Conservation (phyloP, 495 filamentous ascomycete species). For the Penicillium fimorum region DNA sequence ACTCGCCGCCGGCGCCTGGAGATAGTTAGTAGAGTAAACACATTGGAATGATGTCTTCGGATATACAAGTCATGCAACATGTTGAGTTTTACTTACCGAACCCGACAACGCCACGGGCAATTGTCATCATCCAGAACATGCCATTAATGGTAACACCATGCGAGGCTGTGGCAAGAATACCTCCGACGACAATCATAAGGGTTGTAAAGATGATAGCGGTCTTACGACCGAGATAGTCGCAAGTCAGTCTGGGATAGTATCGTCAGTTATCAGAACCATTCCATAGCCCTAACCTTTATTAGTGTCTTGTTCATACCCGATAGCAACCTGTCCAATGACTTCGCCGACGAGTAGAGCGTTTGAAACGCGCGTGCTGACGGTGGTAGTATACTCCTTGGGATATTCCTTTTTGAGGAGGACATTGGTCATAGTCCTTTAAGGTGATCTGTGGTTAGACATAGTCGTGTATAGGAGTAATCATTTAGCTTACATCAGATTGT, state of each 20-base stretch:
- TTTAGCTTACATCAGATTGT: conserved; percentile 44
- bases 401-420: conserved; percentile 50
- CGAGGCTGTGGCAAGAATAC: conserved; percentile 50
- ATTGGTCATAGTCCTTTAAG: conserved; percentile 48
- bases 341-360: conserved; percentile 55
- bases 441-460: neutral
- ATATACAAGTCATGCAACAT: neutral
- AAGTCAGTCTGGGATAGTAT: conserved; percentile 34
- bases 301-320: conserved; percentile 31
- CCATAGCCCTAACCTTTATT: neutral
- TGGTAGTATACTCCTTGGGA: conserved; percentile 43
- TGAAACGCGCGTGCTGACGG: conserved; percentile 48
- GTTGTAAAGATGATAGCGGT: conserved; percentile 52
- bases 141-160: conserved; percentile 46
- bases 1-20: conserved; percentile 42
- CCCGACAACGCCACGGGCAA: conserved; percentile 48
- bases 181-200: conserved; percentile 51
- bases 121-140: conserved; percentile 56
- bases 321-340: conserved; percentile 50
- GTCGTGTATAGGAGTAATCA: neutral
- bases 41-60: neutral
- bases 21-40: neutral
- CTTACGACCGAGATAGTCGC: conserved; percentile 55
- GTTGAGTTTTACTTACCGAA: conserved; percentile 31
- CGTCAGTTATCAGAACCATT: neutral